These are phyloP conservation scores for Aspergillus sp. DNA, from an alignment of 2,329 filamentous ascomycete genomes.

Conservation along the genomic window DNA sequence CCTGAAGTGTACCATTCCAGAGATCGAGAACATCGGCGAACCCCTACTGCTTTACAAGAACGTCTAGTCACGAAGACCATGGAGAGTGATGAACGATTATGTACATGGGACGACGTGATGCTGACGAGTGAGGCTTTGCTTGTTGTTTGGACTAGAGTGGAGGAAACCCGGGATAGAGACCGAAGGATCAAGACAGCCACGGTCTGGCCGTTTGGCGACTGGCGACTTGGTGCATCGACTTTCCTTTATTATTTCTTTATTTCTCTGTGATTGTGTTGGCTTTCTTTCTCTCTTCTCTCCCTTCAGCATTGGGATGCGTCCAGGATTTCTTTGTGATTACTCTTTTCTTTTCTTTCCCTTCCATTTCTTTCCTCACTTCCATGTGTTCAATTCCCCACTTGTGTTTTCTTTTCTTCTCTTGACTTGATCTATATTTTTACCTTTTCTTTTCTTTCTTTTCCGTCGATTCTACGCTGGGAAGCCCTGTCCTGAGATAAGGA, in stretches of 20 bases:
- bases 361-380: neutral
- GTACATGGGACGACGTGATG: constrained; percentile 37
- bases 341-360: neutral
- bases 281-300: constrained; percentile 1
- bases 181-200: neutral
- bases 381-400: constrained; percentile 5
- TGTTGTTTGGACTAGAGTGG: constrained; percentile 1
- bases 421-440: neutral
- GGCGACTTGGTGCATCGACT: neutral
- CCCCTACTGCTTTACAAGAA: constrained; percentile 86
- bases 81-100: constrained; percentile 27
- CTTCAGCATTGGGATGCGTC: constrained; percentile 12
- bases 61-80: constrained; percentile 19
- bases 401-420: neutral
- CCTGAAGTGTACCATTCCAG: constrained; percentile 96
- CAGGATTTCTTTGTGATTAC: constrained; percentile 2
- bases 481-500: neutral
- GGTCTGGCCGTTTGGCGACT: neutral
- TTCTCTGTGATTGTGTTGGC: neutral
- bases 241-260: constrained; percentile 5
- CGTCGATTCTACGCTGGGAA: neutral
- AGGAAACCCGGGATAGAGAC: neutral
- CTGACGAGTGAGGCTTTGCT: constrained; percentile 28
- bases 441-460: neutral
- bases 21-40: constrained; percentile 97